These are phyloP conservation scores for Globisporangium solare DNA, from an alignment of 352 stramenopile genomes.

Conservation along the genomic window DNA sequence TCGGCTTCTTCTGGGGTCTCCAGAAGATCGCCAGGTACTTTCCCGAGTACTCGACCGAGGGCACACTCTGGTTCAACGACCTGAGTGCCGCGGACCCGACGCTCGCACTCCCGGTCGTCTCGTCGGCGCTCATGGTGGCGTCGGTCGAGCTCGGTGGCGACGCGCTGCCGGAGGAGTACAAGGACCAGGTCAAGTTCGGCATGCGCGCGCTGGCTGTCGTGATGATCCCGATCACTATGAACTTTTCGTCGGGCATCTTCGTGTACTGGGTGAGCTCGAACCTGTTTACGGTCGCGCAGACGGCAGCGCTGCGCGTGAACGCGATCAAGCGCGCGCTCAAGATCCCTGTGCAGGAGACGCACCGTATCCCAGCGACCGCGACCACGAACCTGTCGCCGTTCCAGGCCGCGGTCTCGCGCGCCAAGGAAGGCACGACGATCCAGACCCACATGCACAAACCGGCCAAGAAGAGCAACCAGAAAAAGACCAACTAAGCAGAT, in stretches of 20 bases:
- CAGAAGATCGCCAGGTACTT: conserved; percentile 80
- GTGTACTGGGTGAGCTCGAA: conserved; percentile 88
- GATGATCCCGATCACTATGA: conserved; percentile 78
- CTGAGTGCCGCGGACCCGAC: conserved; percentile 71
- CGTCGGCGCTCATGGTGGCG: conserved; percentile 69
- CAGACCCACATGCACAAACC: conserved; percentile 71
- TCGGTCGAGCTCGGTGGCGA: conserved; percentile 74
- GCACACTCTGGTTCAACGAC: conserved; percentile 79
- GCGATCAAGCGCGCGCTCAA: conserved; percentile 48
- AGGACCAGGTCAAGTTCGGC: conserved; percentile 70
- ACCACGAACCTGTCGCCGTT: conserved; percentile 54
- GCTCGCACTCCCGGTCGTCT: conserved; percentile 75
- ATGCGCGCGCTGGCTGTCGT: conserved; percentile 69
- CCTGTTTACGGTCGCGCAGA: conserved; percentile 70
- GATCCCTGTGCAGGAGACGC: conserved; percentile 40
- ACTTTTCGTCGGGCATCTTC: conserved; percentile 81
- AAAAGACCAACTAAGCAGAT: conserved; percentile 38
- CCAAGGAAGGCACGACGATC: conserved; percentile 62
- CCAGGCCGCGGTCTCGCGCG: conserved; percentile 59
- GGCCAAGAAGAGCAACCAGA: conserved; percentile 23
- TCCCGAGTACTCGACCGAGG: conserved; percentile 65
- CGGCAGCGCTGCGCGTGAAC: conserved; percentile 47
- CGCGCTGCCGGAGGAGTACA: conserved; percentile 52
- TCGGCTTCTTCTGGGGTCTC: conserved; percentile 84
- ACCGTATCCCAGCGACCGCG: conserved; percentile 28